These are phyloP conservation scores for Ceratocystis diversiconidia DNA, from an alignment of 2,329 filamentous ascomycete species.

Conservation along the genomic window DNA sequence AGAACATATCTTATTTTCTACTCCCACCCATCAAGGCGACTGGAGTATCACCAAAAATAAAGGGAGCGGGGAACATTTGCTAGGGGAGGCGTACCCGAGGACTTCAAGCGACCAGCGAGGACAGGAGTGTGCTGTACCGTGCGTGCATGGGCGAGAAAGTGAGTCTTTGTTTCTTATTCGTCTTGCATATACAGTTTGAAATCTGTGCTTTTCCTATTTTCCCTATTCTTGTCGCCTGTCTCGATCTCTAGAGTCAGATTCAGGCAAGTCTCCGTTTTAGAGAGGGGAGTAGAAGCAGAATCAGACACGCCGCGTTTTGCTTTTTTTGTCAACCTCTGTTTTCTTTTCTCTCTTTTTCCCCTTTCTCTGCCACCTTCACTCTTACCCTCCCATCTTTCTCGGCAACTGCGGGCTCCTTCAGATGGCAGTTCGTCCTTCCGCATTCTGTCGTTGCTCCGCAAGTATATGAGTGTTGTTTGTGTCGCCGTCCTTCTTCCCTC, in stretches of 20 bases:
- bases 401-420: neutral
- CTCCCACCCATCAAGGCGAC: neutral
- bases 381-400: neutral
- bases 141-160: neutral
- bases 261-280: neutral
- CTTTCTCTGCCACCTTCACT: neutral
- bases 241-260: conserved; percentile 5
- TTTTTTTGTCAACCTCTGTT: neutral
- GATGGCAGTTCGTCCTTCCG: neutral
- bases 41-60: neutral
- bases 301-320: neutral
- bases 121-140: neutral
- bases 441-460: neutral
- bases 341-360: neutral
- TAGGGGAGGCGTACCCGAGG: neutral
- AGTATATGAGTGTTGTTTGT: conserved; percentile 3
- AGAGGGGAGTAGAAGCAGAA: neutral
- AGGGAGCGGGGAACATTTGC: neutral
- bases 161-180: neutral
- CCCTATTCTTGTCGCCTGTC: conserved; percentile 5
- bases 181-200: conserved; percentile 2
- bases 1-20: too few species aligned
- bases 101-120: neutral
- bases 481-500: neutral
- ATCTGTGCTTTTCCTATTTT: neutral